Base-by-base conservation (phyloP, 192 early-diverging fungal genomes). In the Linnemannia zychae region DNA sequence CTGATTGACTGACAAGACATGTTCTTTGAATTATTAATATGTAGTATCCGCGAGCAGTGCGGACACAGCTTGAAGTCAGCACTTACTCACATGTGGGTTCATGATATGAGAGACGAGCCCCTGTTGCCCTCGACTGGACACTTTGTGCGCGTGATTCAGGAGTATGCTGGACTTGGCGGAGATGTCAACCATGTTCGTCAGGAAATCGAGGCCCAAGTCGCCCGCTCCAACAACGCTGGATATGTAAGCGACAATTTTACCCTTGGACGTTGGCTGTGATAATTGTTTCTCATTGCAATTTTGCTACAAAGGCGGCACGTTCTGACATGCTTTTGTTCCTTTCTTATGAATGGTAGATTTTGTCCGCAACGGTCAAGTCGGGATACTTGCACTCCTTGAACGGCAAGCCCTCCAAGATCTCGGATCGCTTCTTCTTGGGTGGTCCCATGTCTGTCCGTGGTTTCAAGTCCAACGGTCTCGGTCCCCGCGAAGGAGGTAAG, bases 401-500 rank as follows among this genome's bases (percentile, higher is more conserved):
- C 40, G 82, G 83, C n/a, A 87, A 88, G 24, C 67, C 72, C 13
- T 91, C 95, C 49, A 89, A 92, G n/a, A 87, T 98, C 22, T 91
- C 93, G 13, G 98, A 99, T 88, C 90, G 97, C 40, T 97, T 98
- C 86, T 91, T 94, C 76, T 84, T 99, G 31, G 98, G 98, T 38
- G 98, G 98, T 9, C 94, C 94, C 47, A 91, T 92, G 57, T 94
- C 94, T 33, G 89, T 99, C 15, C 91, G 98, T 44, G 98, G 98
- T 15, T 99, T 99, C 87, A 88, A 91, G 87, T 91, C 94, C 52
- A 92, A 92, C 84, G 98, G 98, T 4, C 88, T 99, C 48, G 98
- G 97, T 31, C 97, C 97, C 9, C 92, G 92, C 75, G 96, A 98
- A 85, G 95, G 97, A 71, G 79, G 79, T 75, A 80, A 48, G 70